These are phyloP conservation scores for Cyberlindnera euphorbiae DNA, from an alignment of 805 yeast species.

Conservation along the genomic window DNA sequence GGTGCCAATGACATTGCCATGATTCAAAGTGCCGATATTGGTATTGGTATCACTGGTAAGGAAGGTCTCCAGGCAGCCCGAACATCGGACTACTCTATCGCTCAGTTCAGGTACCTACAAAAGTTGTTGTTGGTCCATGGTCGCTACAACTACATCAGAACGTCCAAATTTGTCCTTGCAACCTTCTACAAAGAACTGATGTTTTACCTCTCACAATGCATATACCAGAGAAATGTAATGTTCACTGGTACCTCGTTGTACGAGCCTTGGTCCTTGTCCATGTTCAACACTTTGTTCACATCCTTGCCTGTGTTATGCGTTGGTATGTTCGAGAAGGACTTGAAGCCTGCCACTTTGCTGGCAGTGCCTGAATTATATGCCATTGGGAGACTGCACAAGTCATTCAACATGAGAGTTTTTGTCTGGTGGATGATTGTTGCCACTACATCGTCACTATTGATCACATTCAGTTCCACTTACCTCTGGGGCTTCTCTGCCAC, in stretches of 20 bases:
- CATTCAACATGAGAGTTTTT: conserved; percentile 68
- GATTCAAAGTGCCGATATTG: conserved; percentile 98
- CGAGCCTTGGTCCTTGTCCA: conserved; percentile 94
- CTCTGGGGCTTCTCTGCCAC: conserved; percentile 69
- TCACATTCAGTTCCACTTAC: conserved; percentile 61
- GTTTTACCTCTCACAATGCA: conserved; percentile 83
- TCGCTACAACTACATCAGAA: conserved; percentile 87
- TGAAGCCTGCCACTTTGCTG: conserved; percentile 79
- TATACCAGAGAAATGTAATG: conserved; percentile 79
- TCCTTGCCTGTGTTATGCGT: conserved; percentile 85
- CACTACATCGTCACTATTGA: conserved; percentile 61
- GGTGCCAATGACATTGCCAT: conserved; percentile 99
- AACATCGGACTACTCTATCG: conserved; percentile 90
- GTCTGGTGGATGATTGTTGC: conserved; percentile 77
- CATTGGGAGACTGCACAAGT: conserved; percentile 68
- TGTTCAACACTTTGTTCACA: conserved; percentile 95
- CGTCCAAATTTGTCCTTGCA: conserved; percentile 85
- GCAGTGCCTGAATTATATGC: conserved; percentile 89
- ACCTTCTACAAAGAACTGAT: conserved; percentile 93
- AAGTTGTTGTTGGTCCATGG: conserved; percentile 92
- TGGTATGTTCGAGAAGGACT: conserved; percentile 94
- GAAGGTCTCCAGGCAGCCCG: conserved; percentile 98
- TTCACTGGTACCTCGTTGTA: conserved; percentile 91
- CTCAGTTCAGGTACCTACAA: conserved; percentile 81
- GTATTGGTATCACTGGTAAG: conserved; percentile 94